Evolutionary conservation across 1,139 yeast genomes (phyloP), one percentile per base, ranked within the genome.

Genomic region (Debaryomyces nepalensis): DNA sequence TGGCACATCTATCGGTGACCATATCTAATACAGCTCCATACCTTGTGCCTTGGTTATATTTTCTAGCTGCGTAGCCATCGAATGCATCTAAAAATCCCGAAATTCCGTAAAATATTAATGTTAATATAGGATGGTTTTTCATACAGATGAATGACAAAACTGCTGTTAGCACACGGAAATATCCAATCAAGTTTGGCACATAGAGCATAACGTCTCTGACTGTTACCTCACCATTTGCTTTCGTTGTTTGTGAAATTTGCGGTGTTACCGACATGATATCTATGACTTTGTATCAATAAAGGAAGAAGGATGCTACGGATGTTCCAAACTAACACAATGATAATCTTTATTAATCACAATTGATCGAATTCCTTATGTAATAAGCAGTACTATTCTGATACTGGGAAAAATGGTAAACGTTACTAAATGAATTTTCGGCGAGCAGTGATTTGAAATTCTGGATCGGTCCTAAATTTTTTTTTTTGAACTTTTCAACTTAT

Each of bases 1-100:
- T 95, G 19, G 99, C 93, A 62, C 98, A 93, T 60, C 99, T 77
- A 61, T 95, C 99, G 21, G 99, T 93, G 26, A 95, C 98, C 99
- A 95, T 95, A 66, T 95, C 99, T 56, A 95, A 76, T 16, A 95
- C 96, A 10, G 99, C 98, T 26, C 99, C 99, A 56, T 90, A 89
- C 52, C 81, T 79, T 26, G 97, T 88, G 11, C 97, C 87, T 64
- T 95, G 99, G 60, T 87, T 81, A 63, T 74, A 89, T 57, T 79
- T 79, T 48, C 99, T 79, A 7, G 99, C 99, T 41, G 97, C 96
- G 45, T 86, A 84, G 4, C 99, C 99, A 62, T 95, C 99, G 51
- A 91, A 80, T 1, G 99, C 99, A 65, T 95, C 99, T 50, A 95
- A 73, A 46, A 95, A 73, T 54, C 99, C 95, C 12, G 97, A 89